Evolutionary conservation across 495 filamentous ascomycete species (phyloP).

Genomic region (Parathielavia hyrcaniae): DNA sequence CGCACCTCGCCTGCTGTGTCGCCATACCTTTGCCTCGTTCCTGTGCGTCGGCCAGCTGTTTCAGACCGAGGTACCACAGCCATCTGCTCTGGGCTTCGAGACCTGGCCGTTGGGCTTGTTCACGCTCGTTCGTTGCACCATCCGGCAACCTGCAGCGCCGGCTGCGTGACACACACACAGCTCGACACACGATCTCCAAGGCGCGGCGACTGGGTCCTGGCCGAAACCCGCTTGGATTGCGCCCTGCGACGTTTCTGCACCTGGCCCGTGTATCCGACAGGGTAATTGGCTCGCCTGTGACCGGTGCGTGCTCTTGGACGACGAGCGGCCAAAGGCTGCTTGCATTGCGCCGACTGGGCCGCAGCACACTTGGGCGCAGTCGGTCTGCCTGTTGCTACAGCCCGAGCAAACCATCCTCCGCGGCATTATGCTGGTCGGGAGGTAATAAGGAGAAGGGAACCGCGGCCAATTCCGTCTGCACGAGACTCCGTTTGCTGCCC

Average conservation of each 20-base stretch:
- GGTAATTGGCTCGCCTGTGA: constrained; percentile 24
- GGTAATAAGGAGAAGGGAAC: constrained; percentile 23
- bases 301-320: constrained; percentile 22
- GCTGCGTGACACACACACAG: constrained; percentile 24
- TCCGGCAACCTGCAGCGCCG: constrained; percentile 22
- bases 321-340: constrained; percentile 22
- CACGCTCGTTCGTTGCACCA: constrained; percentile 19
- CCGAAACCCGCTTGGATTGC: constrained; percentile 12
- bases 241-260: constrained; percentile 16
- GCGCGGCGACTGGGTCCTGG: constrained; percentile 25
- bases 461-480: constrained; percentile 15
- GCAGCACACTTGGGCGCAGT: constrained; percentile 25
- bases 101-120: constrained; percentile 6
- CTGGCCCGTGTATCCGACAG: constrained; percentile 4
- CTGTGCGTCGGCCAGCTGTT: constrained; percentile 7
- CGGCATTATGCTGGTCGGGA: constrained; percentile 14
- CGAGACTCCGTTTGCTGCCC: constrained; percentile 14
- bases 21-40: constrained; percentile 1
- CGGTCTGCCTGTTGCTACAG: constrained; percentile 24
- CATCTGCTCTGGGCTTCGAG: constrained; percentile 1
- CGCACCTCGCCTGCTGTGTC: constrained; percentile 4
- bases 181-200: constrained; percentile 31
- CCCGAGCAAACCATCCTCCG: constrained; percentile 20
- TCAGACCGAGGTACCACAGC: constrained; percentile 1
- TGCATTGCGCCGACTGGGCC: constrained; percentile 25